Conservation (phyloP, 495 filamentous ascomycete genomes). For the Aspergillus cristatus region DNA sequence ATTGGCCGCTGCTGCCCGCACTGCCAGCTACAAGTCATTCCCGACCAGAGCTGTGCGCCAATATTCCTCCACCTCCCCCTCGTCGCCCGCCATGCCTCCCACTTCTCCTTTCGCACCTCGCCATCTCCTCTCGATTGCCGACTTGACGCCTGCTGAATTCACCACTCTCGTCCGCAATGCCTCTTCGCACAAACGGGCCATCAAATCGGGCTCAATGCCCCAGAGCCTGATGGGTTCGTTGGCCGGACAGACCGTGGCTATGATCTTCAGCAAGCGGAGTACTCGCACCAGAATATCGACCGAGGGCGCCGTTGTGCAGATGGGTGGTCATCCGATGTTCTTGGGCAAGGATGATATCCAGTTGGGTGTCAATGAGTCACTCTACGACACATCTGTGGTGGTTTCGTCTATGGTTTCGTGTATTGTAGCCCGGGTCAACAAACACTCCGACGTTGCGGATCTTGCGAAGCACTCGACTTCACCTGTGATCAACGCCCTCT, state of each 20-base stretch:
- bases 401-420: slow-evolving; percentile 87
- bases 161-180: slow-evolving; percentile 75
- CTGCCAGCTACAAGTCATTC: slow-evolving; percentile 11
- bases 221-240: slow-evolving; percentile 45
- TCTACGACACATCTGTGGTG: slow-evolving; percentile 80
- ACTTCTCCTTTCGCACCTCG: slow-evolving; percentile 51
- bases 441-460: slow-evolving; percentile 70
- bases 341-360: slow-evolving; percentile 92
- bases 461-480: slow-evolving; percentile 74
- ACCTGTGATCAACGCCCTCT: slow-evolving; percentile 91
- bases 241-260: slow-evolving; percentile 74
- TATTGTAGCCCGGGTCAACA: slow-evolving; percentile 81
- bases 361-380: slow-evolving; percentile 87
- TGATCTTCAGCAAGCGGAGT: slow-evolving; percentile 93
- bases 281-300: slow-evolving; percentile 90
- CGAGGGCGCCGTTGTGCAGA: slow-evolving; percentile 69
- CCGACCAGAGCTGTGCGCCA: slow-evolving; percentile 27
- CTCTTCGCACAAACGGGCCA: slow-evolving; percentile 57
- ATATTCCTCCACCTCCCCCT: no score
- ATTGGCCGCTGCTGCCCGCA: slow-evolving; percentile 38
- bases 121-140: slow-evolving; percentile 84
- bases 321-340: slow-evolving; percentile 95
- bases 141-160: slow-evolving; percentile 73
- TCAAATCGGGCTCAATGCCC: slow-evolving; percentile 64
- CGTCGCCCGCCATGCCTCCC: slow-evolving; percentile 25